Conservation (phyloP, 208 protist genomes). For the Leishmania major region DNA sequence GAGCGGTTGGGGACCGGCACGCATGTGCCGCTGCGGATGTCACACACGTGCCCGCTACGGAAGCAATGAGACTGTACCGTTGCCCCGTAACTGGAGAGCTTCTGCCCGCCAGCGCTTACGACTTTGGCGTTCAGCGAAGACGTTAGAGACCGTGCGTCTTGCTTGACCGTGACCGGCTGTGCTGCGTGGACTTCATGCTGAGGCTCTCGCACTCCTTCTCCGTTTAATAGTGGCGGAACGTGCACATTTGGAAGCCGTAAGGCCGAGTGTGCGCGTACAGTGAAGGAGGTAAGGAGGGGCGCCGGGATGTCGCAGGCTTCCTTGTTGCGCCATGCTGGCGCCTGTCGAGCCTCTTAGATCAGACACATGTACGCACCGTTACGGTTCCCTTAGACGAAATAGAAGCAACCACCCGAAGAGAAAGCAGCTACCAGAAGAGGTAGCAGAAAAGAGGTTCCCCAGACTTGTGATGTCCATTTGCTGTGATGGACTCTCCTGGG, state of each 20-base stretch:
- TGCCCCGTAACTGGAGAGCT: conserved; percentile 66
- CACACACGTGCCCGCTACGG: conserved; percentile 10
- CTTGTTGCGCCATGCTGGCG: not conserved
- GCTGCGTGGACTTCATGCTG: not conserved
- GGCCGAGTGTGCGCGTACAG: not conserved
- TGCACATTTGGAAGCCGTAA: no score
- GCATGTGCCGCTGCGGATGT: not conserved
- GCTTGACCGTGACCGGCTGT: not conserved
- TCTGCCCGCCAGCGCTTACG: conserved; percentile 61
- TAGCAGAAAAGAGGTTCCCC: not conserved
- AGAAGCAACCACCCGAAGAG: not conserved
- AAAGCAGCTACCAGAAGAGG: not conserved
- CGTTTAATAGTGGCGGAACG: not conserved
- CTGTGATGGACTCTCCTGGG: not conserved
- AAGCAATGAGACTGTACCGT: conserved; percentile 45
- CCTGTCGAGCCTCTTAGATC: not conserved
- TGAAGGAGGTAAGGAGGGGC: no score
- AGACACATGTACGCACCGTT: not conserved
- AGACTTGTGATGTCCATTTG: not conserved
- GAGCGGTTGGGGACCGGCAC: not conserved
- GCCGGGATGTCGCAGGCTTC: not conserved
- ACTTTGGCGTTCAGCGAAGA: conserved; percentile 29
- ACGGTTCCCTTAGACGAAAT: not conserved
- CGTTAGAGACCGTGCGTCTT: not conserved
- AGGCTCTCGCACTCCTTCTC: not conserved